phyloP scores from a whole-genome alignment of 2,329 filamentous ascomycete species.

The Botrytis fabae region DNA sequence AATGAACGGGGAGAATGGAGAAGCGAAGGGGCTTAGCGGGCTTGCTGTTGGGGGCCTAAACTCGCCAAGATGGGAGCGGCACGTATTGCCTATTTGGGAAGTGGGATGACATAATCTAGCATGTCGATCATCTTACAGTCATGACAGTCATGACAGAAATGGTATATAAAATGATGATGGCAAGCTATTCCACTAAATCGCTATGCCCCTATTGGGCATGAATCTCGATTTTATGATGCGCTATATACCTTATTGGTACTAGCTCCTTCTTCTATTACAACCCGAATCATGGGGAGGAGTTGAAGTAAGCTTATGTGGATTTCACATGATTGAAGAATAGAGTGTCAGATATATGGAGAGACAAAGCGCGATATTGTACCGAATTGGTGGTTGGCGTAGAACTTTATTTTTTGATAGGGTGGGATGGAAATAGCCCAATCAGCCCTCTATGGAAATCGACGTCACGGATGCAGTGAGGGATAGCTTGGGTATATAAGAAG shows the following conservation, averaged over 20 bases:
- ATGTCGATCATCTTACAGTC: not conserved
- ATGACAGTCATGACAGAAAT: too few species aligned
- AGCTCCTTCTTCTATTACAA: too few species aligned
- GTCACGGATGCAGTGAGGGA: not conserved
- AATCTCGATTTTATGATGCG: too few species aligned
- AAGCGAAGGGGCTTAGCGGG: constrained; percentile 7
- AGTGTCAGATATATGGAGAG: not conserved
- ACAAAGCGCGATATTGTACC: not conserved
- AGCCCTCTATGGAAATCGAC: not conserved
- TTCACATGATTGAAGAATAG: not conserved
- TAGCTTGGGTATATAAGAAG: not conserved
- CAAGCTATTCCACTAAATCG: too few species aligned
- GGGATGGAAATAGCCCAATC: not conserved
- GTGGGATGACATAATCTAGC: constrained; percentile 9
- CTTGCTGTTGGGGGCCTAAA: not conserved
- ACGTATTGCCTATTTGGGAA: not conserved
- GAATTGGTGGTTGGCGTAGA: not conserved
- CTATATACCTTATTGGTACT: too few species aligned
- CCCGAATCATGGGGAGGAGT: not conserved
- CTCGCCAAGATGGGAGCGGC: not conserved
- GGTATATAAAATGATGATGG: too few species aligned
- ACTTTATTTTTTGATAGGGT: too few species aligned
- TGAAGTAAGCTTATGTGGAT: constrained; percentile 3
- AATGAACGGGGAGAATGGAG: too few species aligned
- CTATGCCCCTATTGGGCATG: too few species aligned